phyloP scores from a whole-genome alignment of 805 yeast genomes.

The Teunomyces aglyptinius region DNA sequence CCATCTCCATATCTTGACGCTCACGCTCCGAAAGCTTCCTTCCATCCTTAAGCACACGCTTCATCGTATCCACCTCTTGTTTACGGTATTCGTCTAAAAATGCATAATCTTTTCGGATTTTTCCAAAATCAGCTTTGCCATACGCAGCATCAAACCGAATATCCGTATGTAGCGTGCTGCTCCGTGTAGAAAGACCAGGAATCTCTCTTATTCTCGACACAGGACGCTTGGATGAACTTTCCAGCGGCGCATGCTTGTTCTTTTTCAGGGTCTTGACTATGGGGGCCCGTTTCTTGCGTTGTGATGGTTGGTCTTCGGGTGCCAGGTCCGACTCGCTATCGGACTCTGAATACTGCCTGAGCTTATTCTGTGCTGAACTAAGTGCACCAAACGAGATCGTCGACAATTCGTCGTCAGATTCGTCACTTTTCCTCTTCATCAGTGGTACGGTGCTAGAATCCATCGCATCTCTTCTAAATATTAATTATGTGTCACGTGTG shows the following conservation, averaged over 20 bases:
- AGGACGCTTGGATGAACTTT: constrained; percentile 67
- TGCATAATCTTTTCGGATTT: constrained; percentile 72
- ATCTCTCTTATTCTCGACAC: constrained; percentile 71
- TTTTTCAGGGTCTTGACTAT: constrained; percentile 19
- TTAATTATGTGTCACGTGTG: not conserved
- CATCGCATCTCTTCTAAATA: not conserved
- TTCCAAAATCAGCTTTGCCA: constrained; percentile 73
- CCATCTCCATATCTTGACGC: constrained; percentile 49
- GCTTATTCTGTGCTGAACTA: constrained; percentile 55
- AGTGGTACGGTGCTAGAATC: too few species aligned
- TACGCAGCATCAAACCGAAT: constrained; percentile 88
- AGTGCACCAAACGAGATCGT: constrained; percentile 65
- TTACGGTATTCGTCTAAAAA: constrained; percentile 86
- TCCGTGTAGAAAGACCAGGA: constrained; percentile 56
- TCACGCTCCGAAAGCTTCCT: constrained; percentile 47
- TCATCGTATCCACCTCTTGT: constrained; percentile 64
- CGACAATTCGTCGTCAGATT: constrained; percentile 22
- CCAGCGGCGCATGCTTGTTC: constrained; percentile 86
- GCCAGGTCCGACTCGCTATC: constrained; percentile 8
- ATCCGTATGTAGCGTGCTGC: constrained; percentile 60
- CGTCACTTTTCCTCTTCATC: not conserved
- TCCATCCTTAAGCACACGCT: constrained; percentile 53
- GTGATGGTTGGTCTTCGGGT: not conserved
- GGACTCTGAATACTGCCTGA: constrained; percentile 18
- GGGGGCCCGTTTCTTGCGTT: not conserved